Base-by-base conservation (phyloP, 108 stramenopile genomes). In the Fistulifera pelliculosa region DNA sequence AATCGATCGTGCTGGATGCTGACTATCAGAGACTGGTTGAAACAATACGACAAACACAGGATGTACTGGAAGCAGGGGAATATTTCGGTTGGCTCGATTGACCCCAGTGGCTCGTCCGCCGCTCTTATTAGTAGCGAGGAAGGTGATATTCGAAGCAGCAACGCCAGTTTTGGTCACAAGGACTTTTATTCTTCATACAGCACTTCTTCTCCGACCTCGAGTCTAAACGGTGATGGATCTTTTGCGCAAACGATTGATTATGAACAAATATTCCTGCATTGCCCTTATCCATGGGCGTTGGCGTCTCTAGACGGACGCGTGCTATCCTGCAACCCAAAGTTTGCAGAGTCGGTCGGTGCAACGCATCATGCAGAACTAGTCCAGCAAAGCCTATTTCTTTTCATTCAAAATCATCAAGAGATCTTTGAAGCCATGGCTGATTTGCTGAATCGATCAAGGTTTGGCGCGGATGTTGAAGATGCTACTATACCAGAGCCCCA, bases 291-390 rank as follows among this genome's bases (percentile, higher is more conserved):
- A 14, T 52, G 85, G 58, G 87, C 81, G 0, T 61, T 93, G 41
- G 76, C 85, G 11, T 81, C 83, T 16, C 55, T 93, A 22, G 92
- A 93, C 54, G 92, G 92, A 14, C 63, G 83, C 0, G 73, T 93
- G 11, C 62, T 89, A 21, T 83, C 70, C 31, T 90, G 85, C 75
- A 93, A 93, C 56, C 58, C 63, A 1, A 76, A 79, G 55, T 87
- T 89, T 54, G 67, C 75, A 38, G 18, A 27, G 11, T 42, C 83
- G 15, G 62, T 84, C 3, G 85, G 77, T 12, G 67, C 67, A 17
- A 53, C 65, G 6, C 42, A 69, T 14, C 31, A 35, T 8, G 39
- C 53, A 41, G 70, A 81, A 6, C 56, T 73, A n/a, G 31, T 81
- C 15, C 77, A 81, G 27, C 65, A 66, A 47, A 71, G 54, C 31